Conservation (phyloP, 2,329 filamentous ascomycete genomes). For the Ilyonectria sp. region DNA sequence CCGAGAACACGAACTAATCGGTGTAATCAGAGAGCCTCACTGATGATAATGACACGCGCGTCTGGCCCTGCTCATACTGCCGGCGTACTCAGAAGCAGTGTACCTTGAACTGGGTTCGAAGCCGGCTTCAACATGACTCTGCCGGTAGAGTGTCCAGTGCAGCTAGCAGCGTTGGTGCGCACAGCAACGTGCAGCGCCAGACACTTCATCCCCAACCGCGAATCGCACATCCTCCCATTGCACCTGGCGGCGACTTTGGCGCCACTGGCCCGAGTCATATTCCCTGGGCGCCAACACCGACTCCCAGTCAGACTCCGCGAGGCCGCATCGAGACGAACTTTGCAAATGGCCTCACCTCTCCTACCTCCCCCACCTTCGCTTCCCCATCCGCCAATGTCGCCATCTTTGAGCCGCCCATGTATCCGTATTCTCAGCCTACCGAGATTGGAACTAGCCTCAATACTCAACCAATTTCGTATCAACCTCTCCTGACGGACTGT, state of each 20-base stretch:
- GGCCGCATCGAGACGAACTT: constrained; percentile 44
- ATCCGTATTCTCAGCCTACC: not conserved
- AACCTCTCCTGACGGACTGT: not conserved
- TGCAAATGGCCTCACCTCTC: constrained; percentile 39
- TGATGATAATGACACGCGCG: constrained; percentile 46
- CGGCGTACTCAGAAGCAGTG: constrained; percentile 47
- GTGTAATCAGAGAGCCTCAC: constrained; percentile 21
- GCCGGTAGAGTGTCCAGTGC: constrained; percentile 27
- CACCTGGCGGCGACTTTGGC: not conserved
- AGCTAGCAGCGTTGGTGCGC: constrained; percentile 26
- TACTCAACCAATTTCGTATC: not conserved
- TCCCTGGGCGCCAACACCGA: constrained; percentile 41
- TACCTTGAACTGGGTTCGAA: constrained; percentile 46
- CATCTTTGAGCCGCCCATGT: not conserved
- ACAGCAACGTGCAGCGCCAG: constrained; percentile 9
- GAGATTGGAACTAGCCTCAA: not conserved
- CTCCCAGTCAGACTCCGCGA: constrained; percentile 41
- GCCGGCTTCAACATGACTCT: constrained; percentile 44
- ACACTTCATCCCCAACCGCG: not conserved
- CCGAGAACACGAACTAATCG: not conserved
- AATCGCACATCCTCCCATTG: not conserved
- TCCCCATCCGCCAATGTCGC: not conserved
- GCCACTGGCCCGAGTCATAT: not conserved
- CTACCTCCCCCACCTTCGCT: not conserved
- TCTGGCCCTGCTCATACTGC: constrained; percentile 46